Conservation (phyloP, 495 filamentous ascomycete species). For the Penicillium cinerascens region DNA sequence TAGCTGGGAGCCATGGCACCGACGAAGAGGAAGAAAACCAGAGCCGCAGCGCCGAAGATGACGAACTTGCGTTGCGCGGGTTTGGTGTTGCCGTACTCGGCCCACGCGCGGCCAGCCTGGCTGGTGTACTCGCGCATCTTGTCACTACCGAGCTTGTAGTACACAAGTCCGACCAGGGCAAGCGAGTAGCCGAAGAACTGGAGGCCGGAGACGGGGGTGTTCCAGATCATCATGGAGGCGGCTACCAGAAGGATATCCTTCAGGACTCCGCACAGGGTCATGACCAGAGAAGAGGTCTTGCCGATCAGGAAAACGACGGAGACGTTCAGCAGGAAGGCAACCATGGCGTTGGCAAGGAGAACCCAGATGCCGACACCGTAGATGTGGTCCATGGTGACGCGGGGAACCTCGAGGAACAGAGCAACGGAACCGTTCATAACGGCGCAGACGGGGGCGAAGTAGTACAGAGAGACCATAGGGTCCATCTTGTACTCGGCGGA, state of each 20-base stretch:
- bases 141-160: constrained; percentile 94
- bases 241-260: constrained; percentile 95
- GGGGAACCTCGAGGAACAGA: constrained; percentile 74
- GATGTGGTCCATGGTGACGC: constrained; percentile 66
- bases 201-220: constrained; percentile 71
- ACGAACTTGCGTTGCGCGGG: constrained; percentile 75
- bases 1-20: constrained; percentile 54
- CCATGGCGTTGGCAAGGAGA: constrained; percentile 74
- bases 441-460: constrained; percentile 91
- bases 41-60: constrained; percentile 57
- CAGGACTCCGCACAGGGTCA: constrained; percentile 95
- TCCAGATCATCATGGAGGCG: constrained; percentile 87
- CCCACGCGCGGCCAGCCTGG: constrained; percentile 69
- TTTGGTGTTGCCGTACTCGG: constrained; percentile 73
- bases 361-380: constrained; percentile 69
- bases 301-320: constrained; percentile 96
- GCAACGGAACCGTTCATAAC: constrained; percentile 80
- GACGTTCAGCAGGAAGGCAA: constrained; percentile 87
- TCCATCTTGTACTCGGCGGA: constrained; percentile 97
- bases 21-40: constrained; percentile 67
- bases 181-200: constrained; percentile 96
- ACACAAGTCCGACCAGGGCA: constrained; percentile 84
- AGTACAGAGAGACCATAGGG: constrained; percentile 91
- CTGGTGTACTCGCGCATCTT: constrained; percentile 74
- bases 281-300: constrained; percentile 92